These are phyloP conservation scores for Coemansia sp. DNA, from an alignment of 192 early-diverging fungal genomes.

Conservation along the genomic window DNA sequence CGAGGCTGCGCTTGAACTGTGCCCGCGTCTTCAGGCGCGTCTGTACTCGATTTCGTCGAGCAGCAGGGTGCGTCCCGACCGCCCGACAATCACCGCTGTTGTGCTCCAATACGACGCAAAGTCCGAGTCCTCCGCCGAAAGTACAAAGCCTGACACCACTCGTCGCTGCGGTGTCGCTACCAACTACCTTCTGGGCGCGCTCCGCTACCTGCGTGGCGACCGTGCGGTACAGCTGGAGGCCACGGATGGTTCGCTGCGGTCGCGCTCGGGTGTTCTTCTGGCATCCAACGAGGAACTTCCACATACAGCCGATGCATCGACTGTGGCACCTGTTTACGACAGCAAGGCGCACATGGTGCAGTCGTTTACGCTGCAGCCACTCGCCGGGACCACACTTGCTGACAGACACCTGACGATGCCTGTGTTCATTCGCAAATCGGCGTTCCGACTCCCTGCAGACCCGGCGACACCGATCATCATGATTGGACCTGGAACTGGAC, in stretches of 20 bases:
- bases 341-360: constrained; percentile 27
- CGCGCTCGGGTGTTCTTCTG: constrained; percentile 17
- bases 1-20: constrained; percentile 77
- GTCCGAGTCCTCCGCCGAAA: constrained; percentile 5
- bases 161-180: constrained; percentile 82
- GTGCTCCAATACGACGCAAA: constrained; percentile 72
- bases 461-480: constrained; percentile 82
- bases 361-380: constrained; percentile 42
- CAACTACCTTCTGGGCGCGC: constrained; percentile 78
- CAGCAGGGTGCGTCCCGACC: constrained; percentile 70
- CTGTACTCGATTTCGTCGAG: constrained; percentile 99
- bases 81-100: constrained; percentile 84
- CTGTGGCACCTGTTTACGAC: constrained; percentile 12
- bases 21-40: constrained; percentile 80
- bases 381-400: neutral
- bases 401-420: constrained; percentile 53
- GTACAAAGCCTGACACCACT: constrained; percentile 42
- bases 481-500: constrained; percentile 99
- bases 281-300: constrained; percentile 12
- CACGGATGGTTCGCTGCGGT: neutral
- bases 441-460: constrained; percentile 90
- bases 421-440: constrained; percentile 84
- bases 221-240: constrained; percentile 16
- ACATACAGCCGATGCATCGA: constrained; percentile 20
- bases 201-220: constrained; percentile 52